Conservation (phyloP, 139 green algal species). For the Volvox reticuliferus region DNA sequence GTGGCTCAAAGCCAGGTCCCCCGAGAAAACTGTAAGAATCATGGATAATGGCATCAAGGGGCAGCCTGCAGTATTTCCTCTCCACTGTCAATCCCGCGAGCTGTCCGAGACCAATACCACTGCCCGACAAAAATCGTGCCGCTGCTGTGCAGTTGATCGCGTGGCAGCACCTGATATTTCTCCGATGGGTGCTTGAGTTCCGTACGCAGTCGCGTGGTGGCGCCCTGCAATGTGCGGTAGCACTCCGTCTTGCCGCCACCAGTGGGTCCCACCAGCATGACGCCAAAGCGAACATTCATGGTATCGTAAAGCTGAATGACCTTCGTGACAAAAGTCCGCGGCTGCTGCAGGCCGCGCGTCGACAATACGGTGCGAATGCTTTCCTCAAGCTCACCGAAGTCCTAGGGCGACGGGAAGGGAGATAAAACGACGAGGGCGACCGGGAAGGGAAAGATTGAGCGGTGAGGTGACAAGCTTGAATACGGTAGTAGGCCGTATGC, state of each 20-base stretch:
- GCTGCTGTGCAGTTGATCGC: no score
- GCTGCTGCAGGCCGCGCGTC: conserved; percentile 68
- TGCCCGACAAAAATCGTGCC: no score
- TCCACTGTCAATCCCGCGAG: no score
- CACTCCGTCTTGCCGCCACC: conserved; percentile 83
- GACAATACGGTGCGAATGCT: conserved; percentile 68
- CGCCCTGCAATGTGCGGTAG: conserved; percentile 78
- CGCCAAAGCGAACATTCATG: conserved; percentile 89
- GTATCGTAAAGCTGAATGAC: conserved; percentile 90
- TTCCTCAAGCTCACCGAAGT: conserved; percentile 80
- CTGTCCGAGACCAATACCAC: no score
- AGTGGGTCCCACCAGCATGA: conserved; percentile 88
- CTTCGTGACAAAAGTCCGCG: conserved; percentile 80
- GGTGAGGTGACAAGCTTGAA: no score
- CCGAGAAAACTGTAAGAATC: no score
- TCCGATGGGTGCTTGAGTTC: conserved; percentile 61
- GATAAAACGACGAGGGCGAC: no score
- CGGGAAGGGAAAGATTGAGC: no score
- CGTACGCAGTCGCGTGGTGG: conserved; percentile 72
- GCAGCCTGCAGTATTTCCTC: no score
- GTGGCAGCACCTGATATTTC: conserved; percentile 59
- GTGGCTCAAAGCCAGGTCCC: no score
- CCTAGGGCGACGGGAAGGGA: conserved; percentile 42
- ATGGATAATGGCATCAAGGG: no score
- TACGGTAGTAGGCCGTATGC: no score